A percentile compares a stretch with the other conserved stretches of the same genome.
Evolutionary conservation across 371 early-diverging fungal genomes (phyloP).

Genomic region (Funneliformis caledonium): DNA sequence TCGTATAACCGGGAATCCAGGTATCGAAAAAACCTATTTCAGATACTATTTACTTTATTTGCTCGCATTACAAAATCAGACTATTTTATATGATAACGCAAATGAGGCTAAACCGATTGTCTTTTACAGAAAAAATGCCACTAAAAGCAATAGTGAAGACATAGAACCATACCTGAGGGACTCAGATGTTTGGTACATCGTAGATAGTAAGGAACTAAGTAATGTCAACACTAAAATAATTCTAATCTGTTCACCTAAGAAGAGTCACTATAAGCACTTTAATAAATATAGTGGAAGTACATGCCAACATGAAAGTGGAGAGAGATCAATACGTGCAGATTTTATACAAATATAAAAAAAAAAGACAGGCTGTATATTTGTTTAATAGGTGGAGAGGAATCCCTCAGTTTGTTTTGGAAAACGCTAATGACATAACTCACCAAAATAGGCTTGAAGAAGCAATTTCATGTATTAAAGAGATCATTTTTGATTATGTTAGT

Average conservation of each 20-base stretch:
- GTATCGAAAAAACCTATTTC: constrained; percentile 27
- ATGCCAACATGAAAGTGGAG: background rate
- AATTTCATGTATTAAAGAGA: background rate
- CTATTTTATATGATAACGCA: background rate
- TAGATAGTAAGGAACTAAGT: constrained; percentile 6
- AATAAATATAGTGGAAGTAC: background rate
- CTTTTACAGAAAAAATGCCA: background rate
- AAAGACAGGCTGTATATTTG: too few relatives aligned
- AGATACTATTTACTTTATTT: constrained; percentile 27
- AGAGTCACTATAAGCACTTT: background rate
- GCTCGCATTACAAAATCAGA: background rate
- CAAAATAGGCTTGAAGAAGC: background rate
- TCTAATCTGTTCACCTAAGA: constrained; percentile 16
- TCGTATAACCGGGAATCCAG: constrained; percentile 19
- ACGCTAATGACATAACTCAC: background rate
- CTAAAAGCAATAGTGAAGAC: background rate
- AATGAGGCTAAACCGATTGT: background rate
- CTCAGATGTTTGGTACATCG: constrained; percentile 14
- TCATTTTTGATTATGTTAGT: constrained; percentile 5
- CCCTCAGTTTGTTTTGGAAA: constrained; percentile 8
- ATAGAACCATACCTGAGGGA: background rate
- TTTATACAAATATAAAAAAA: background rate
- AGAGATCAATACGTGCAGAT: background rate
- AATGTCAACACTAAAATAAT: constrained; percentile 12
- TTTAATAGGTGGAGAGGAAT: constrained; percentile 1